Evolutionary conservation across 176 grass and related monocot species (phyloP).

Genomic region (Oryza rufipogon): DNA sequence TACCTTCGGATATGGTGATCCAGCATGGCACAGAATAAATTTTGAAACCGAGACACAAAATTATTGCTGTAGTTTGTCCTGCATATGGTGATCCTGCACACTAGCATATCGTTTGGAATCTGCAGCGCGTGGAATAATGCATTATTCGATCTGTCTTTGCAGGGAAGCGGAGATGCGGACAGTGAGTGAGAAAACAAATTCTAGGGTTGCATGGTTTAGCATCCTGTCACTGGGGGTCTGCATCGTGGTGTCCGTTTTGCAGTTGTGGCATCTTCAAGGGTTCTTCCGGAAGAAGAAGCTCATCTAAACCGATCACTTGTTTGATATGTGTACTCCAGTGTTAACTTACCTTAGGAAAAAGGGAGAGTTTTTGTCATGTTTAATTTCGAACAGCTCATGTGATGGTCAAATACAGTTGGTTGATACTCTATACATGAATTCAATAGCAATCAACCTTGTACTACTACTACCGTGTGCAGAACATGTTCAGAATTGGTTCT

Average conservation of each 20-base stretch:
- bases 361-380: constrained; percentile 49
- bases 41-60: neutral
- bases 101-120: neutral
- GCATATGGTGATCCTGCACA: neutral
- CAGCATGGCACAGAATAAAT: neutral
- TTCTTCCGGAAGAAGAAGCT: constrained; percentile 99
- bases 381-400: constrained; percentile 17
- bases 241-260: constrained; percentile 68
- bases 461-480: neutral
- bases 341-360: constrained; percentile 39
- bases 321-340: constrained; percentile 43
- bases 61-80: neutral
- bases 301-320: constrained; percentile 53
- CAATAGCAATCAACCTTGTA: constrained; percentile 32
- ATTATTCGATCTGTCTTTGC: constrained; percentile 39
- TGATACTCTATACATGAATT: constrained; percentile 39
- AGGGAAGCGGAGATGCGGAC: constrained; percentile 86
- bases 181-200: constrained; percentile 90
- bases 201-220: constrained; percentile 91
- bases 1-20: neutral
- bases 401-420: constrained; percentile 27
- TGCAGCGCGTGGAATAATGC: neutral
- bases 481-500: neutral
- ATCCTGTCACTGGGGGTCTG: constrained; percentile 83
- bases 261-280: constrained; percentile 84